Percentiles rank a stretch among this genome's conserved stretches.
Evolutionary conservation across 805 yeast species (phyloP).

Genomic region (Teunomyces funiuensis): DNA sequence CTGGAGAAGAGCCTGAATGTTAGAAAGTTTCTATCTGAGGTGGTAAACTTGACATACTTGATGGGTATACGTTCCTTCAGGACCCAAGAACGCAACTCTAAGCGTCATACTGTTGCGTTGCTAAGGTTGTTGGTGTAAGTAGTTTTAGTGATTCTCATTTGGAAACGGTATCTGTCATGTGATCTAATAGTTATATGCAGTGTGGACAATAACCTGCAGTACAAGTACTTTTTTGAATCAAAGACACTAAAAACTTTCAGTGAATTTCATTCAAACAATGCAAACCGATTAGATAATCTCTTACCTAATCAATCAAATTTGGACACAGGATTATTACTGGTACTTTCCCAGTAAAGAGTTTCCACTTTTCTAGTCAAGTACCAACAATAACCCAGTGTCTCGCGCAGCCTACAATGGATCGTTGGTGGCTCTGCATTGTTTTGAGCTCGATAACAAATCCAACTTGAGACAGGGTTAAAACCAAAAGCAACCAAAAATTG

Average conservation of each 20-base stretch:
- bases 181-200: too few relatives aligned
- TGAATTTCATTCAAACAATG: not conserved
- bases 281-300: not conserved
- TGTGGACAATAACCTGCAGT: too few relatives aligned
- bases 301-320: not conserved
- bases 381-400: slow-evolving; percentile 16
- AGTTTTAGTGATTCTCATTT: too few relatives aligned
- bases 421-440: slow-evolving; percentile 48
- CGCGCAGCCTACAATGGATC: slow-evolving; percentile 30
- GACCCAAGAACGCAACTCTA: slow-evolving; percentile 80
- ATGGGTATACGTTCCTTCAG: slow-evolving; percentile 90
- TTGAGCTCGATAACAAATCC: slow-evolving; percentile 42
- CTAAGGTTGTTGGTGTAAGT: too few relatives aligned
- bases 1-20: slow-evolving; percentile 44
- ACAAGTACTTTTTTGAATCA: not conserved
- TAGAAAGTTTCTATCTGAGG: too few relatives aligned
- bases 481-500: slow-evolving; percentile 21
- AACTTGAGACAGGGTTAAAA: slow-evolving; percentile 19
- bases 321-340: not conserved
- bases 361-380: not conserved
- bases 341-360: not conserved
- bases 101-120: slow-evolving; percentile 4
- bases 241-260: slow-evolving; percentile 1
- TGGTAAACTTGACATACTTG: slow-evolving; percentile 48
- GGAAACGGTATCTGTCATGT: too few relatives aligned